phyloP scores from a whole-genome alignment of 108 stramenopile genomes.

The Fragilariopsis cylindrus region DNA sequence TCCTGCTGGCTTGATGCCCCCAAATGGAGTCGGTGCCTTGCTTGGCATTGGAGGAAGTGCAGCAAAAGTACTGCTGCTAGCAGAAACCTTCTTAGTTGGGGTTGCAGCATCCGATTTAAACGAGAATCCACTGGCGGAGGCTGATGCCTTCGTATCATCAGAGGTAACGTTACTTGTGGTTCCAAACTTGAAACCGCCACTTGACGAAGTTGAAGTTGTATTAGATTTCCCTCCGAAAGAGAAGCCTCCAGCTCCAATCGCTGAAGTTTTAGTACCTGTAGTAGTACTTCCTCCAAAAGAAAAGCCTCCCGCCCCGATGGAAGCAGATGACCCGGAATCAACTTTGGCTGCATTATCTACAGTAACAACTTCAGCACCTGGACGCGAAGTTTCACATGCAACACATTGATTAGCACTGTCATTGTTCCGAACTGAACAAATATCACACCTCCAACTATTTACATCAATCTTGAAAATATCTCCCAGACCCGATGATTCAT shows the following conservation, averaged over 20 bases:
- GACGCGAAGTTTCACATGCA: constrained; percentile 80
- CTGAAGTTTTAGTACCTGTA: constrained; percentile 9
- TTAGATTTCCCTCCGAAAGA: constrained; percentile 44
- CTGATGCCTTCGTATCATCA: neutral
- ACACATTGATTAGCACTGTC: constrained; percentile 49
- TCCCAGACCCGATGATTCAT: constrained; percentile 24
- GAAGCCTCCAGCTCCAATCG: constrained; percentile 44
- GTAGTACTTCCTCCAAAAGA: constrained; percentile 46
- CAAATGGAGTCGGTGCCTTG: constrained; percentile 45
- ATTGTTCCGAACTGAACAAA: constrained; percentile 76
- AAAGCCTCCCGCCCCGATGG: constrained; percentile 61
- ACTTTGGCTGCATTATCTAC: neutral
- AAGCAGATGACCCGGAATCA: neutral
- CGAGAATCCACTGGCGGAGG: no score
- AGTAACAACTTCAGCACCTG: constrained; percentile 48
- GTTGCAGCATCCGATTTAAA: neutral
- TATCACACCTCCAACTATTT: constrained; percentile 85
- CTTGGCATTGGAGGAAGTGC: constrained; percentile 45
- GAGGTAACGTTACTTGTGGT: neutral
- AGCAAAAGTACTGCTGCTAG: neutral
- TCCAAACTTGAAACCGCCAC: constrained; percentile 42
- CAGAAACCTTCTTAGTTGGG: neutral
- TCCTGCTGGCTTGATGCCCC: neutral
- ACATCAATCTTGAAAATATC: constrained; percentile 51
- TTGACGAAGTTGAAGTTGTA: constrained; percentile 9